A percentile compares a stretch with the other conserved stretches of the same genome.
These are phyloP conservation scores for Cryptococcus depauperatus DNA, from an alignment of 1,284 basidiomycete genomes.

Conservation along the genomic window DNA sequence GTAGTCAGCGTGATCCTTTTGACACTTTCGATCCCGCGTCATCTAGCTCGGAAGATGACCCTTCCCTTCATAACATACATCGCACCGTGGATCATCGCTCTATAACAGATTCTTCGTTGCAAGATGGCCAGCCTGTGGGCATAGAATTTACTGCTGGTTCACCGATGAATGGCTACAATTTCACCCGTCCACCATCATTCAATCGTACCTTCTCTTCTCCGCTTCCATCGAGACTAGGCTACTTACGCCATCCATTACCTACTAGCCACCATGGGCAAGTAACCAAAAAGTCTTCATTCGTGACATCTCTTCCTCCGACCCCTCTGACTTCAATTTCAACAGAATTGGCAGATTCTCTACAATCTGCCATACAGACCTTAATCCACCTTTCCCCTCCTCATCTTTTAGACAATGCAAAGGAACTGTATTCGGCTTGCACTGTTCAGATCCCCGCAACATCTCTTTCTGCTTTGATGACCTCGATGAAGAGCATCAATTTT, in stretches of 20 bases:
- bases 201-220: constrained; percentile 33
- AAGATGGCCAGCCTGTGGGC: constrained; percentile 17
- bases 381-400: constrained; percentile 79
- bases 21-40: constrained; percentile 35
- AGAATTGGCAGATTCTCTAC: constrained; percentile 78
- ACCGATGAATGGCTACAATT: constrained; percentile 7
- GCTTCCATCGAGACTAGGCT: constrained; percentile 24
- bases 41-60: constrained; percentile 22
- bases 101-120: constrained; percentile 12
- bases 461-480: constrained; percentile 75
- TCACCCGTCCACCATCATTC: constrained; percentile 20
- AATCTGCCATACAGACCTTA: constrained; percentile 78
- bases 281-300: constrained; percentile 7
- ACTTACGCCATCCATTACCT: constrained; percentile 25
- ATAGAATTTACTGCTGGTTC: constrained; percentile 11
- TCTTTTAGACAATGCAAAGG: constrained; percentile 80
- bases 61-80: not conserved
- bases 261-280: constrained; percentile 3
- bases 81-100: constrained; percentile 9
- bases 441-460: constrained; percentile 75
- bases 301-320: constrained; percentile 10
- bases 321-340: constrained; percentile 44
- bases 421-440: constrained; percentile 79
- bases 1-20: constrained; percentile 26
- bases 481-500: constrained; percentile 84